Conservation (phyloP, 78 protist species). For the Tieghemostelium lacteum region DNA sequence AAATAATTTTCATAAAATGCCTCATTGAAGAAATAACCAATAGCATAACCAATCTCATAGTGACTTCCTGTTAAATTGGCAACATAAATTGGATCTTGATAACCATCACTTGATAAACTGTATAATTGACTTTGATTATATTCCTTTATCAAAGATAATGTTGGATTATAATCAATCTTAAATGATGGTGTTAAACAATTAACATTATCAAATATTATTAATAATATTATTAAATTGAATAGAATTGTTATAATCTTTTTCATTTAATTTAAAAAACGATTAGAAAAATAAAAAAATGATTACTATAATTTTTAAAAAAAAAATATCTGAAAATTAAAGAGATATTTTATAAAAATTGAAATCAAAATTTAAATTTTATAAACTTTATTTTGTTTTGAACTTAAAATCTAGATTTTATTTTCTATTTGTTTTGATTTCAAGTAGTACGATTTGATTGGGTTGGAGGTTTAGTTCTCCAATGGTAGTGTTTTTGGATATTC, state of each 20-base stretch:
- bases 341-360: too few species aligned
- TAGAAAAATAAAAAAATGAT: too few species aligned
- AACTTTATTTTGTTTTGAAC: too few species aligned
- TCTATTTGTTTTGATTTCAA: too few species aligned
- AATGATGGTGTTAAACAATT: conserved; percentile 28
- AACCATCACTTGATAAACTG: conserved; percentile 23
- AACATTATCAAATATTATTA: neutral
- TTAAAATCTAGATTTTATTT: too few species aligned
- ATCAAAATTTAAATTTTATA: too few species aligned
- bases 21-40: conserved; percentile 39
- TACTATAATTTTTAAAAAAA: too few species aligned
- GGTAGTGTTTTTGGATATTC: too few species aligned
- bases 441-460: too few species aligned
- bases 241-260: neutral
- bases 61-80: conserved; percentile 68
- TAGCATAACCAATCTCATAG: conserved; percentile 69
- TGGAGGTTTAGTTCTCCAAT: too few species aligned
- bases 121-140: conserved; percentile 44
- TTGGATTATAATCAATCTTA: conserved; percentile 41
- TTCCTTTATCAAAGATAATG: conserved; percentile 20
- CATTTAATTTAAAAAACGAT: too few species aligned
- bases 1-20: conserved; percentile 14
- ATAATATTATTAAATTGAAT: neutral
- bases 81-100: conserved; percentile 39
- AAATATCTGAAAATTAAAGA: too few species aligned